Base-by-base conservation (phyloP, 1,284 basidiomycete genomes). In the Puccinia polysora region DNA sequence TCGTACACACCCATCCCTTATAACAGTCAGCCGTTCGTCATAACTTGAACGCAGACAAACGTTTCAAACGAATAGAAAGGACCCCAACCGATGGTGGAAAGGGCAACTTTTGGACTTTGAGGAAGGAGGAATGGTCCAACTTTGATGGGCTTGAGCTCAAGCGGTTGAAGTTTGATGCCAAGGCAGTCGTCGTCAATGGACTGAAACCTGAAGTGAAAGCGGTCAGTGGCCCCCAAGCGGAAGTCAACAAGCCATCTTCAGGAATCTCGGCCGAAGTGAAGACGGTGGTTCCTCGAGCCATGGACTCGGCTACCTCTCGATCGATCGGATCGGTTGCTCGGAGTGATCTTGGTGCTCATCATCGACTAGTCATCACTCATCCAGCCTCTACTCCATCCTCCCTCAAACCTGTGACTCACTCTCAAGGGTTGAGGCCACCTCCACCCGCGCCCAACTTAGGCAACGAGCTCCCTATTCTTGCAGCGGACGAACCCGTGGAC, bases 31-130 rank as follows among this genome's bases (percentile, higher is more conserved):
- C 67, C 38, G 67, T 70, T 10, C 38, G 67, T 12, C 67, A 70
- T 30, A 70, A 70, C 38, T 36, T 70, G 10, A 70, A 70, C 52
- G 67, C 67, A 49, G 67, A 70, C 25, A 70, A 70, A 38, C 55
- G 67, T 4, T 70, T 70, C 32, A 59, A 70, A 50, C 23, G 56
- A 15, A 70, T 70, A 12, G 67, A 70, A 52, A 30, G 67, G 8
- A 30, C 30, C 34, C 56, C 67, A 20, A 59, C 55, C 7, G 67
- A 70, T 52, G 56, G 56, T 14, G 67, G 67, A 3, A 70, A 70
- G 58, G 67, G 67, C 14, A 70, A 70, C 34, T 70, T 60, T 50
- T 70, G 67, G 67, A 70, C 43, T 30, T 38, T 70, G 3, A 60
- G 50, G 38, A 30, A 47, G 20, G 67, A 70, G 34, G 67, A 70